Evolutionary conservation across 2,329 filamentous ascomycete genomes (phyloP), one percentile per base, ranked within the genome.

Genomic region (Fusarium phyllophilum): DNA sequence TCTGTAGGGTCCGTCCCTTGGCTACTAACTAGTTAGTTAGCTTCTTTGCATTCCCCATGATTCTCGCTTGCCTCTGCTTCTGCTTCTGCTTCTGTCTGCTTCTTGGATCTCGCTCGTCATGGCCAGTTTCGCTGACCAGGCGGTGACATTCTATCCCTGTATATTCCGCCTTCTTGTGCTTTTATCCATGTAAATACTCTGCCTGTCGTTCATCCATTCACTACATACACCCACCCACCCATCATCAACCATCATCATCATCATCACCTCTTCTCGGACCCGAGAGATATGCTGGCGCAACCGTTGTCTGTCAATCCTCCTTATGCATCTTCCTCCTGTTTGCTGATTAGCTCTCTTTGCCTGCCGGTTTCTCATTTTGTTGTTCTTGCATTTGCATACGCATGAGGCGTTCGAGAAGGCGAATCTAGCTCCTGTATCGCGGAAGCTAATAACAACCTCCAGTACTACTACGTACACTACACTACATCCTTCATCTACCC

Each of bases 81-180:
- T 49, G 22, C 41, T 18, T 44, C 41, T 45, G 42, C 38, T 41
- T 44, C 41, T 44, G 41, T 44, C 41, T 44, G 41, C 45, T 48
- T 48, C 26, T 48, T 55, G 22, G 24, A 55, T 29, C 34, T 55
- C 51, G 51, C 62, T 59, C 70, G 36, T 65, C 65, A 66, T 70
- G 67, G 48, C 38, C 58, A 51, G 31, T 44, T 48, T 72, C 36
- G 59, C 59, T 55, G 49, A 48, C 44, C 70, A 62, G 66, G 60
- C 57, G 48, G 70, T 74, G 72, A 72, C 68, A 66, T 75, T 18
- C 51, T 33, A 60, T 64, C 72, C 67, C 44, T 68, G 58, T 56
- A 63, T 49, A 57, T 61, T 67, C 67, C 68, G 38, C 68, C 45
- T 36, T 59, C 55, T 31, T 44, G 20, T 31, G 34, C 26, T 18